Evolutionary conservation across 192 early-diverging fungal species (phyloP), one percentile per base, ranked within the genome.

Genomic region (Polychytrium aggregatum): DNA sequence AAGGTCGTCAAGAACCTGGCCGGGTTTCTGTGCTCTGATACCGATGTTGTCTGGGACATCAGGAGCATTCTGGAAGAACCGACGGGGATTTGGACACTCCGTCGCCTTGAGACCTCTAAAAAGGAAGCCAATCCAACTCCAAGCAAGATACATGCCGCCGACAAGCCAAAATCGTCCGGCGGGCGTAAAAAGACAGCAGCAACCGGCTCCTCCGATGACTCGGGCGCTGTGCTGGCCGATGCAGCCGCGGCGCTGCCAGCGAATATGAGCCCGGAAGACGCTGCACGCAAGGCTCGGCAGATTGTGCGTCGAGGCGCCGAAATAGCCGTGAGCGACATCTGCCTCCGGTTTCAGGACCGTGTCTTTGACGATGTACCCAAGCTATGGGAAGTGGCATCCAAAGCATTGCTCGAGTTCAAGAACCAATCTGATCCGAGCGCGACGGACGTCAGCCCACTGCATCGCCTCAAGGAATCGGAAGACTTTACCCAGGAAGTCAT

Each of bases 1-100:
- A 92, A 96, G 56, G 75, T 98, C 31, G 61, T 92, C 41, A 84
- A 82, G 34, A 98, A 98, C 55, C 46, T 97, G 44, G 81, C 80
- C 16, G 79, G 79, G 1, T 85, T 88, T 43, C 68, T 88, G 16
- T 96, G 92, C 50, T 76, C 81, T 2, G 92, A 98, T 48, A 78
- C 85, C 16, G 56, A 46, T 13, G 48, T 46, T 7, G 53, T 38
- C 2, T 14, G 41, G 17, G 53, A 65, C 6, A 45, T 40, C 9
- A 44, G 26, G 16, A 34, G 24, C 4, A 57, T 65, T 1, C 37
- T 54, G 59, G 49, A 49, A 44, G 25, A 38, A 3, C 48, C 46
- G n/a, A 40, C 46, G 3, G 56, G 49, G 17, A 70, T 39, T 35
- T 40, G 48, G 36, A 54, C 41, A n/a, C 37, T 50, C 26, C 53